A percentile compares a stretch with the other conserved stretches of the same genome.
These are phyloP conservation scores for Globisporangium carolinianum DNA, from an alignment of 352 stramenopile genomes.

Conservation along the genomic window DNA sequence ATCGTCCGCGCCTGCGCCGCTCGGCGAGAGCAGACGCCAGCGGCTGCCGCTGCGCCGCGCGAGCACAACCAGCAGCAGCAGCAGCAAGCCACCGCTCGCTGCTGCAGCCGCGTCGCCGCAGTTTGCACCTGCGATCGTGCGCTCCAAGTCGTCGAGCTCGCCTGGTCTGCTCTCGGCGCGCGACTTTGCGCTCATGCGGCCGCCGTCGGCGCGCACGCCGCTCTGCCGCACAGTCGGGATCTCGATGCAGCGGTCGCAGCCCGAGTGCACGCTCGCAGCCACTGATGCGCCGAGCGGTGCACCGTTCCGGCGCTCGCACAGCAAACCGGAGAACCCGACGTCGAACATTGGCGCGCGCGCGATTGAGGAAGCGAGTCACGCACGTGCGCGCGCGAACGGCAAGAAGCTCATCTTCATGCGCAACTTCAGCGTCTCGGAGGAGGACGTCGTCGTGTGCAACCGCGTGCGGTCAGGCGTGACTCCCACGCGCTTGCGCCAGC, in stretches of 20 bases:
- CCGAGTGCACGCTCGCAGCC: not conserved
- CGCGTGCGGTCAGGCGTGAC: slow-evolving; percentile 51
- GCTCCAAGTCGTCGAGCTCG: not conserved
- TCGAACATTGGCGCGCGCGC: slow-evolving; percentile 42
- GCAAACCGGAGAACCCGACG: slow-evolving; percentile 51
- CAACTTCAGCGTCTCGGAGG: slow-evolving; percentile 55
- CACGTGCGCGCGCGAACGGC: slow-evolving; percentile 22
- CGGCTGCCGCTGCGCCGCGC: slow-evolving; percentile 3
- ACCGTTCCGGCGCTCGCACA: slow-evolving; percentile 43
- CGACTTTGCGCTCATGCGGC: slow-evolving; percentile 3
- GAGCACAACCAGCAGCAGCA: not conserved
- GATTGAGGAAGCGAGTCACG: slow-evolving; percentile 36
- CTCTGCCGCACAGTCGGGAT: slow-evolving; percentile 11
- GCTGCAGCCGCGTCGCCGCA: not conserved
- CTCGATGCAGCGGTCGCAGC: slow-evolving; percentile 5
- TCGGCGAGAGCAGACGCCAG: not conserved
- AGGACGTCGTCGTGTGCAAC: slow-evolving; percentile 70
- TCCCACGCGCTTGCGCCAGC: slow-evolving; percentile 33
- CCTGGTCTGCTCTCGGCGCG: not conserved
- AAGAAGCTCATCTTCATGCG: slow-evolving; percentile 54
- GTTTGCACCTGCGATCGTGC: not conserved
- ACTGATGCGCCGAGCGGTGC: not conserved
- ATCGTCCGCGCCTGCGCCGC: not conserved
- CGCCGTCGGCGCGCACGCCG: slow-evolving; percentile 1
- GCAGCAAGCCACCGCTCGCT: slow-evolving; percentile 9